Conservation (phyloP, 148 eudicot species). For the Bassia scoparia region DNA sequence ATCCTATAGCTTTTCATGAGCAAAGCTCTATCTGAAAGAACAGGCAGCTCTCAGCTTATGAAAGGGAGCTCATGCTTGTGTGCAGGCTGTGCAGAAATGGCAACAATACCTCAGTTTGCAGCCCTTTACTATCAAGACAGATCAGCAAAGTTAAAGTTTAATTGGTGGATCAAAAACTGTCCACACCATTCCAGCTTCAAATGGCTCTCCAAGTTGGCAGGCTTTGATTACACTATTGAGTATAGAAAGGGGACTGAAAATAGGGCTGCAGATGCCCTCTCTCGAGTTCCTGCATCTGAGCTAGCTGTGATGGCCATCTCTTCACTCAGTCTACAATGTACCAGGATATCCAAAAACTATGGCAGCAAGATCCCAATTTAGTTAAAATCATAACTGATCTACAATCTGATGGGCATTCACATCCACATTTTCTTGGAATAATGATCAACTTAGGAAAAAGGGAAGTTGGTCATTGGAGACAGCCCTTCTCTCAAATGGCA, state of each 20-base stretch:
- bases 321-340: background rate
- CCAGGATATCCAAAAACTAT: background rate
- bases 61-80: background rate
- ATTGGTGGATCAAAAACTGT: constrained; percentile 1
- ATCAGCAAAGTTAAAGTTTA: background rate
- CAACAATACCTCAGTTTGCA: background rate
- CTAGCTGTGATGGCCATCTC: background rate
- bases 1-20: background rate
- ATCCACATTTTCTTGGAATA: background rate
- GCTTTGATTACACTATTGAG: background rate
- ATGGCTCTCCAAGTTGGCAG: constrained; percentile 3
- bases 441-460: background rate
- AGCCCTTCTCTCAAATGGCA: background rate
- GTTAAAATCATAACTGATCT: background rate
- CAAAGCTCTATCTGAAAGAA: background rate
- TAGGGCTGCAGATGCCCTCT: constrained; percentile 2
- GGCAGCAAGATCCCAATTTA: background rate
- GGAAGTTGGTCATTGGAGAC: background rate
- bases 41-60: background rate
- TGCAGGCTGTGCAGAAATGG: background rate
- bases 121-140: background rate
- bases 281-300: background rate
- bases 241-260: constrained; percentile 3
- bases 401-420: background rate
- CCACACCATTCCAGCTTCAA: background rate